These are phyloP conservation scores for Tylopilus orsonianus DNA, from an alignment of 1,284 basidiomycete genomes.

Conservation along the genomic window DNA sequence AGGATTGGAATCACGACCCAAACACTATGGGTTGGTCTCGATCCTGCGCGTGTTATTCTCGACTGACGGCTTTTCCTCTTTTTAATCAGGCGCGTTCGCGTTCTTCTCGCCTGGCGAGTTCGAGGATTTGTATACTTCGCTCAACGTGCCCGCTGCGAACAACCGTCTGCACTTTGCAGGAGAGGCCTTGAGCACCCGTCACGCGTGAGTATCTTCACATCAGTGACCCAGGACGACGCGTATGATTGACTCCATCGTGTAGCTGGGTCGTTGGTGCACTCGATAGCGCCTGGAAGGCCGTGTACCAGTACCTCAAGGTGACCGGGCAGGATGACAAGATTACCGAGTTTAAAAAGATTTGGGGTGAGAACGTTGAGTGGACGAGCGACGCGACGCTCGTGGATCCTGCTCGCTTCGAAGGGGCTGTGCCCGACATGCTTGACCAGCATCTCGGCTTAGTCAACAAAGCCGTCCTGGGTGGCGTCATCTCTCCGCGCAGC, in stretches of 20 bases:
- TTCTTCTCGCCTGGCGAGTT: slow-evolving; percentile 22
- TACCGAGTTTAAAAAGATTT: slow-evolving; percentile 7
- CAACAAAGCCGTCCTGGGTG: not conserved
- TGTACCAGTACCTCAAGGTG: slow-evolving; percentile 14
- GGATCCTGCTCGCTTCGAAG: not conserved
- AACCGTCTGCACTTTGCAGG: slow-evolving; percentile 23
- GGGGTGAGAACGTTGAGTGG: slow-evolving; percentile 20
- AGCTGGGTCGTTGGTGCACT: slow-evolving; percentile 21
- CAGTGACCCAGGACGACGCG: not conserved
- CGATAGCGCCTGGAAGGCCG: slow-evolving; percentile 20
- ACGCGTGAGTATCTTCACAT: slow-evolving; percentile 17
- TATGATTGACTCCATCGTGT: not conserved
- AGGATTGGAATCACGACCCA: slow-evolving; percentile 16
- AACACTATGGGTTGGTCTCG: slow-evolving; percentile 11
- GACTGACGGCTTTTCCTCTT: not conserved
- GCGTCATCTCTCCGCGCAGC: not conserved
- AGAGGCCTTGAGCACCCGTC: slow-evolving; percentile 22
- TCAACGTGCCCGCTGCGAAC: slow-evolving; percentile 16
- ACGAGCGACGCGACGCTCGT: not conserved
- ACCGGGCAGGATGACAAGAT: slow-evolving; percentile 3
- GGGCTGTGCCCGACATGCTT: not conserved
- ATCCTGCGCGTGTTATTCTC: not conserved
- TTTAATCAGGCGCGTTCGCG: slow-evolving; percentile 19
- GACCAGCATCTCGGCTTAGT: slow-evolving; percentile 3
- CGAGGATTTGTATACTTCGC: slow-evolving; percentile 12